Percentiles rank a stretch among this genome's conserved stretches.
Evolutionary conservation across 1,139 yeast species (phyloP).

Genomic region (Casaregolazyma suthepensis): DNA sequence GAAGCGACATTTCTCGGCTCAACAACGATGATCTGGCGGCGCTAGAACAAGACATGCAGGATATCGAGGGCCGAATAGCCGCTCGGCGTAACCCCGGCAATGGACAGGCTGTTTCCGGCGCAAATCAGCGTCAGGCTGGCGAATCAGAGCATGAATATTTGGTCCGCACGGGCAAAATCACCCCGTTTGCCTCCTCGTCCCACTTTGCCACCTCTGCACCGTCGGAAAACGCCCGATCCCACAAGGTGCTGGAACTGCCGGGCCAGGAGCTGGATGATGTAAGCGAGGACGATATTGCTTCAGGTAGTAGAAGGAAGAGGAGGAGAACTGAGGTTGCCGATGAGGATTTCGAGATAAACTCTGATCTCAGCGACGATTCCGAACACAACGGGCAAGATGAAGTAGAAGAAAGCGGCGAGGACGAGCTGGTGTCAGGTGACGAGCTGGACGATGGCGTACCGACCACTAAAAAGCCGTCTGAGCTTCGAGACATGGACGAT

Average conservation of each 20-base stretch:
- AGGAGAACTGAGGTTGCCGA: slow-evolving; percentile 9
- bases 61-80: slow-evolving; percentile 53
- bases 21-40: slow-evolving; percentile 48
- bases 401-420: slow-evolving; percentile 1
- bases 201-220: slow-evolving; percentile 36
- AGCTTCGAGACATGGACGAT: slow-evolving; percentile 47
- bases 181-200: slow-evolving; percentile 79
- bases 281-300: slow-evolving; percentile 19
- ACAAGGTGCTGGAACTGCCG: slow-evolving; percentile 41
- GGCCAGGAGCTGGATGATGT: slow-evolving; percentile 33
- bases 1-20: slow-evolving; percentile 51
- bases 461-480: slow-evolving; percentile 19
- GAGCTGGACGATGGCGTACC: slow-evolving; percentile 20
- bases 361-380: background rate
- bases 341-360: slow-evolving; percentile 22
- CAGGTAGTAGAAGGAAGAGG: slow-evolving; percentile 10
- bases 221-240: slow-evolving; percentile 28
- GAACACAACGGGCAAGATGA: background rate
- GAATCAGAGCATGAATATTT: slow-evolving; percentile 77
- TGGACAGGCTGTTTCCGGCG: slow-evolving; percentile 9
- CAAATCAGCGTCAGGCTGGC: slow-evolving; percentile 42
- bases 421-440: slow-evolving; percentile 13
- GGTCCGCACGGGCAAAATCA: slow-evolving; percentile 83
- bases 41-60: slow-evolving; percentile 54
- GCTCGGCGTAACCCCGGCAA: slow-evolving; percentile 22